Conservation (phyloP, 2,329 filamentous ascomycete species). For the Grosmannia serpens region DNA sequence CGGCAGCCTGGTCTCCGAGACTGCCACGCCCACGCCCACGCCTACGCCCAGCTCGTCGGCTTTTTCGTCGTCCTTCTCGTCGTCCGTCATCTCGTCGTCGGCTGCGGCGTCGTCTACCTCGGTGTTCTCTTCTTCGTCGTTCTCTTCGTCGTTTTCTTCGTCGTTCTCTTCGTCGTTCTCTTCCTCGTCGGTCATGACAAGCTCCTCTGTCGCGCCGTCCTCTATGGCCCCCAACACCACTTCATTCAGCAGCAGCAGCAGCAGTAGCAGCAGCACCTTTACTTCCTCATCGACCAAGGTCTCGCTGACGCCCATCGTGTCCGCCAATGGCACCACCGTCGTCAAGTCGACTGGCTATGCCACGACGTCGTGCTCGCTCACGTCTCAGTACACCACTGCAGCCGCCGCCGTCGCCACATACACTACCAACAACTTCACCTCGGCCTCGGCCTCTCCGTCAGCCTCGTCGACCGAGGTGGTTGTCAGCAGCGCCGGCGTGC, state of each 20-base stretch:
- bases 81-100: slow-evolving; percentile 4
- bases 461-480: slow-evolving; percentile 9
- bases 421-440: slow-evolving; percentile 6
- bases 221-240: neutral
- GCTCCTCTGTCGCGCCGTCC: slow-evolving; percentile 4
- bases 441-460: slow-evolving; percentile 4
- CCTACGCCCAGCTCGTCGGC: slow-evolving; percentile 19
- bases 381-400: slow-evolving; percentile 1
- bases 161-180: slow-evolving; percentile 19
- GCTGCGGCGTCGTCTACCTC: slow-evolving; percentile 21
- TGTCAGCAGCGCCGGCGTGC: slow-evolving; percentile 19
- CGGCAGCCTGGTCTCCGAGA: slow-evolving; percentile 36
- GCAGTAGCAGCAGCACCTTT: slow-evolving; percentile 12
- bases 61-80: slow-evolving; percentile 15
- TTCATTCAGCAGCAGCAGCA: slow-evolving; percentile 10
- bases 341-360: slow-evolving; percentile 11
- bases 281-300: slow-evolving; percentile 6
- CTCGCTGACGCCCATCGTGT: slow-evolving; percentile 6
- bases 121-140: slow-evolving; percentile 18
- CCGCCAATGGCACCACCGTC: slow-evolving; percentile 11
- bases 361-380: slow-evolving; percentile 2
- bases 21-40: slow-evolving; percentile 24
- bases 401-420: neutral
- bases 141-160: slow-evolving; percentile 16
- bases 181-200: slow-evolving; percentile 7